Base-by-base conservation (phyloP, 2,329 filamentous ascomycete species). In the Fusarium albidum region DNA sequence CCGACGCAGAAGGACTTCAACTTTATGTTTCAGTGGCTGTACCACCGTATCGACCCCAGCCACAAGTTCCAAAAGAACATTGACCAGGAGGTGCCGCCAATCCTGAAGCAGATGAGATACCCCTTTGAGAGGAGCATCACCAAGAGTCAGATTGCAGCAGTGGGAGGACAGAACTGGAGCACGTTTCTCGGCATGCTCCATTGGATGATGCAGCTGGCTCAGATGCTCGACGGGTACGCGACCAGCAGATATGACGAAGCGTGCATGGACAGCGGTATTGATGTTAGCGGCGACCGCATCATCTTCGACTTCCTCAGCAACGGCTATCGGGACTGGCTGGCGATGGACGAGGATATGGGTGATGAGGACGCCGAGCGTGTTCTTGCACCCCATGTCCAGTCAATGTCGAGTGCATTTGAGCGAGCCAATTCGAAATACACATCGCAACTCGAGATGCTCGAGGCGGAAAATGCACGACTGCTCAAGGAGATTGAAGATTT, bases 1-100 rank as follows among this genome's bases (percentile, higher is more conserved):
- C 96, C 95, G 0, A 99, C 94, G 1, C 94, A 98, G 66, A 99
- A 99, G 70, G 95, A 99, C 72, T 99, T 99, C 77, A 95, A 96
- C 69, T 89, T 85, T 74, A 96, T 99, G 82, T 99, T 99, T 69
- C 92, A 98, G 69, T 99, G 94, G 91, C 80, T 99, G 4, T 99
- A 99, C 73, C 91, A 92, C 68, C 90, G 92, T 51, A 96, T 99
- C 69, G 95, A 99, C 70, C 95, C 95, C 0, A 90, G 88, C 65
- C 96, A 98, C 72, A 87, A 88, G 29, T 98, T 99, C 68, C 88
- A 93, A 68, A 97, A 97, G 73, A 91, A 89, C 43, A 96, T 98
- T 67, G 95, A 98, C 71, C 89, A 94, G 49, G 96, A 99, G 71
- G 93, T 98, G 0, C 93, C 94, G 11, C 88, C 92, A 0, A 87